A percentile compares a stretch with the other conserved stretches of the same genome.
These are phyloP conservation scores for Volvox carteri DNA, from an alignment of 163 green algal genomes.

Conservation along the genomic window DNA sequence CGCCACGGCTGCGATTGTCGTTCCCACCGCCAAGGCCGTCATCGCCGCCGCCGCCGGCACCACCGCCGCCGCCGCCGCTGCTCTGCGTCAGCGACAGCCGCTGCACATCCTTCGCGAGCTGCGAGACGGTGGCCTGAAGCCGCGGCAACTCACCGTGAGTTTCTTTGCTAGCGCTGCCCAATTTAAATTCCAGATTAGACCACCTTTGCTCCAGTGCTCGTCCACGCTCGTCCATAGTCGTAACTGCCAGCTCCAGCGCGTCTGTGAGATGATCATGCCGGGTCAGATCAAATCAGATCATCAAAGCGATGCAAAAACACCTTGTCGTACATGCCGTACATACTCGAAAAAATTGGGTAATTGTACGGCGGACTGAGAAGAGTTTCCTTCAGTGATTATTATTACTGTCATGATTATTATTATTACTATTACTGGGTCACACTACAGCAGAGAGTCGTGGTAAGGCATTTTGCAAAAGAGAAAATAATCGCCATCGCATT, in stretches of 20 bases:
- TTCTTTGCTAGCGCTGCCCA: background rate
- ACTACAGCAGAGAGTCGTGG: no score
- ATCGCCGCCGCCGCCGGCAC: background rate
- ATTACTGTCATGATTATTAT: no score
- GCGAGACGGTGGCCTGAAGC: constrained; percentile 16
- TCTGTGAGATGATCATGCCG: no score
- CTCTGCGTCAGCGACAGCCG: background rate
- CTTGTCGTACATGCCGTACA: no score
- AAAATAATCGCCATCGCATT: no score
- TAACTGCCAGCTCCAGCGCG: constrained; percentile 29
- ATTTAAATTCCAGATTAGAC: constrained; percentile 6
- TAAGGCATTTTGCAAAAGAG: no score
- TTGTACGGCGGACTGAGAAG: no score
- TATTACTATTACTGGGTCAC: no score
- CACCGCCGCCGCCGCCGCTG: background rate
- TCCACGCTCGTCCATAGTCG: constrained; percentile 50
- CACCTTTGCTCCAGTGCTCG: constrained; percentile 51
- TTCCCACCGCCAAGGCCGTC: background rate
- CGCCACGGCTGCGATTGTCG: background rate
- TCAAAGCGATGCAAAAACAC: no score
- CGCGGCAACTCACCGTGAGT: background rate
- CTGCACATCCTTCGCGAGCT: constrained; percentile 20
- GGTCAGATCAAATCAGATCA: no score
- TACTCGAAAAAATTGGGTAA: no score
- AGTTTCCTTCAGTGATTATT: no score